Conservation (phyloP, 192 early-diverging fungal genomes). For the Backusella tuberculispora region DNA sequence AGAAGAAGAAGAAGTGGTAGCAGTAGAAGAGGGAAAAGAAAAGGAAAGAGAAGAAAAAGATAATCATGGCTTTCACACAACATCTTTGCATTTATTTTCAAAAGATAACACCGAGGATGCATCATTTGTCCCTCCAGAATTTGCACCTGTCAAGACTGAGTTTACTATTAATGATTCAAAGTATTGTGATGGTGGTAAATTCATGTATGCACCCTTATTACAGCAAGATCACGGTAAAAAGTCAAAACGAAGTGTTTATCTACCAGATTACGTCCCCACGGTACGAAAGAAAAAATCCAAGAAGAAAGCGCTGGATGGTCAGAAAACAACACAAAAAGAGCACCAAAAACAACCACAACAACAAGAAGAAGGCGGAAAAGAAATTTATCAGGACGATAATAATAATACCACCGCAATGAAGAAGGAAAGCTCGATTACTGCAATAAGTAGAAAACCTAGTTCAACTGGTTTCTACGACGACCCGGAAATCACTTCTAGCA, state of each 20-base stretch:
- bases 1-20: too few relatives aligned
- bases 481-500: not conserved
- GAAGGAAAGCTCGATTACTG: not conserved
- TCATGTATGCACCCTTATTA: slow-evolving; percentile 30
- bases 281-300: slow-evolving; percentile 24
- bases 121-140: slow-evolving; percentile 35
- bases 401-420: not conserved
- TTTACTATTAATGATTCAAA: slow-evolving; percentile 42
- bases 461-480: not conserved
- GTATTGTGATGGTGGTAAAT: slow-evolving; percentile 44
- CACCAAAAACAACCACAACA: too few relatives aligned
- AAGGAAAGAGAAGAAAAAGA: not conserved
- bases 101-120: not conserved
- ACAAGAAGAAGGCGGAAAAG: too few relatives aligned
- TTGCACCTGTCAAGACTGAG: slow-evolving; percentile 34
- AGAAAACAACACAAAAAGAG: not conserved
- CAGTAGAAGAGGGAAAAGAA: too few relatives aligned
- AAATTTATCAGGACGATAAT: too few relatives aligned
- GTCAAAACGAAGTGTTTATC: slow-evolving; percentile 28
- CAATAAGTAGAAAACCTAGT: not conserved
- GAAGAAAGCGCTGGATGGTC: not conserved
- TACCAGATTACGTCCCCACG: slow-evolving; percentile 42
- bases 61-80: not conserved
- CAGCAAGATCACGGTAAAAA: slow-evolving; percentile 3
- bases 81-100: not conserved